These are phyloP conservation scores for Solanum hybrid DNA, from an alignment of 305 asterid species.

Conservation along the genomic window DNA sequence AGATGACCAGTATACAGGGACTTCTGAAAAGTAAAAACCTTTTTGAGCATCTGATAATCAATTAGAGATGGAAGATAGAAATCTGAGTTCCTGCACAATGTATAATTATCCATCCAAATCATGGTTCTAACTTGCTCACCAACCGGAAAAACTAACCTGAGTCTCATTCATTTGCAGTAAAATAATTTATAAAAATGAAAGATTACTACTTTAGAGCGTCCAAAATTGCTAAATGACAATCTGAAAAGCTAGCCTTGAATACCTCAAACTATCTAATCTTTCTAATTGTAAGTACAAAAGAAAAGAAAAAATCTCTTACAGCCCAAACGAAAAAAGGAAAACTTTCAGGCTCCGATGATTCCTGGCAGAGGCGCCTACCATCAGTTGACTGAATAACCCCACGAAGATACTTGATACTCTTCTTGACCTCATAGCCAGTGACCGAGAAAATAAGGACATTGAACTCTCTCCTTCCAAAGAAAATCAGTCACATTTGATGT, in stretches of 20 bases:
- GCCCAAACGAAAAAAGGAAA: slow-evolving; percentile 7
- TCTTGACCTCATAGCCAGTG: slow-evolving; percentile 4
- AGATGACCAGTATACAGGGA: background rate
- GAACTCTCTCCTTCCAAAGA: background rate
- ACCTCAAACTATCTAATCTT: background rate
- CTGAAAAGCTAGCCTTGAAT: background rate
- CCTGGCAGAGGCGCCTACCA: slow-evolving; percentile 12
- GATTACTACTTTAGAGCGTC: background rate
- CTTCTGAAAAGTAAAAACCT: background rate
- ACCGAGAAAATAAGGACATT: background rate
- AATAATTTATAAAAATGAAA: background rate
- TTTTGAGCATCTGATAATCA: background rate
- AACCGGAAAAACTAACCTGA: background rate
- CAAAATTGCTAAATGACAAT: background rate
- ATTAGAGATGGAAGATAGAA: background rate
- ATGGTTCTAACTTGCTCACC: background rate
- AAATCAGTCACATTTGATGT: slow-evolving; percentile 1
- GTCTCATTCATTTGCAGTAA: background rate
- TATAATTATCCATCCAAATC: background rate
- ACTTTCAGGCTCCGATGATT: slow-evolving; percentile 16
- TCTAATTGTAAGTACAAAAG: background rate
- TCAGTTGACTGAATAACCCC: background rate
- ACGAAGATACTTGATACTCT: background rate
- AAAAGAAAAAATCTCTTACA: slow-evolving; percentile 12
- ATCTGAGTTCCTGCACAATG: background rate